These are phyloP conservation scores for Dovyalis caffra DNA, from an alignment of 345 rosid species.

Conservation along the genomic window DNA sequence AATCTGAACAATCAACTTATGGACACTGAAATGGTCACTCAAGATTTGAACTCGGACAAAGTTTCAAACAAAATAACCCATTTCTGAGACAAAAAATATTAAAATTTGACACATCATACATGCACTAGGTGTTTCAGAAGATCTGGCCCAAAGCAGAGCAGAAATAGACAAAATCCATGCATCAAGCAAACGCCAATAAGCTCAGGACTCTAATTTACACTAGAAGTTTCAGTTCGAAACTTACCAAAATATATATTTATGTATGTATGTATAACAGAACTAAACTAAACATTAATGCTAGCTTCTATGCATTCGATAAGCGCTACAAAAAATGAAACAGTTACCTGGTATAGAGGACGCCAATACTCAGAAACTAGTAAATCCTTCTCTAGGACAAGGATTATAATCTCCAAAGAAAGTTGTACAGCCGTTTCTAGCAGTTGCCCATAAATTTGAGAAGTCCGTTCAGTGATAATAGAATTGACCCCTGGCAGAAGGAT, in stretches of 20 bases:
- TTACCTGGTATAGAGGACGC: slow-evolving; percentile 93
- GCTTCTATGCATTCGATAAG: not conserved
- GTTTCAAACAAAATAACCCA: too few species aligned
- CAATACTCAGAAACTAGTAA: slow-evolving; percentile 73
- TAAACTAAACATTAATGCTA: not conserved
- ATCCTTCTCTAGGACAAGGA: slow-evolving; percentile 84
- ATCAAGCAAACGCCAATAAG: too few species aligned
- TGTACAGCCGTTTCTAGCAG: slow-evolving; percentile 88
- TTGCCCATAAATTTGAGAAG: slow-evolving; percentile 71
- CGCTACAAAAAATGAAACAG: not conserved
- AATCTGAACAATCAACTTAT: too few species aligned
- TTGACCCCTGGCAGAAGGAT: slow-evolving; percentile 83
- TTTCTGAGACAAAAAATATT: not conserved
- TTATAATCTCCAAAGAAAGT: slow-evolving; percentile 76
- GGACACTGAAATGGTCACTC: too few species aligned
- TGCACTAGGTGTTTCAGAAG: not conserved
- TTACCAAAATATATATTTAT: too few species aligned
- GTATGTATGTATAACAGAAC: too few species aligned
- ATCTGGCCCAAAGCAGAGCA: not conserved
- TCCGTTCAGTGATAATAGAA: slow-evolving; percentile 66
- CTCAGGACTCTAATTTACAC: too few species aligned
- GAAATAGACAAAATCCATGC: too few species aligned
- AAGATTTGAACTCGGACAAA: too few species aligned
- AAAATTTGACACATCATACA: not conserved
- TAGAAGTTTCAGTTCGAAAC: too few species aligned